Conservation (phyloP, 768 basidiomycete genomes). For the Pisolithus sp. region DNA sequence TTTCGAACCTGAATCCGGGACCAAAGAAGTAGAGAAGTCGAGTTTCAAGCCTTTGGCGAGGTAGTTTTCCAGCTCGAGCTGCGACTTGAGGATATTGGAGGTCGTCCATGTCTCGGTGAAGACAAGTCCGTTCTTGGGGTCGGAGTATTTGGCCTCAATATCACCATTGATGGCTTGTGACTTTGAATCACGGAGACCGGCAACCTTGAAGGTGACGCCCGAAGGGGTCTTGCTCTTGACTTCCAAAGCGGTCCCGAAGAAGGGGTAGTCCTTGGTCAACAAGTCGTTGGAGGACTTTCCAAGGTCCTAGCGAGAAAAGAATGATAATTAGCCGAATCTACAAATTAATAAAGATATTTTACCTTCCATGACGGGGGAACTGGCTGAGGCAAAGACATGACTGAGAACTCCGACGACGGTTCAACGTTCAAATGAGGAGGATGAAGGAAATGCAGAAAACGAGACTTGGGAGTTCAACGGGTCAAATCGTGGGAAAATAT, state of each 20-base stretch:
- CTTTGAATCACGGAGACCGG: slow-evolving; percentile 75
- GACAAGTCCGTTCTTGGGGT: slow-evolving; percentile 88
- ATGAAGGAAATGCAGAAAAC: slow-evolving; percentile 1
- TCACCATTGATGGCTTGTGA: slow-evolving; percentile 73
- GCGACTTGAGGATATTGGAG: slow-evolving; percentile 82
- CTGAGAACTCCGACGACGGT: slow-evolving; percentile 26
- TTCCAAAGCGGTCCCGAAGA: slow-evolving; percentile 66
- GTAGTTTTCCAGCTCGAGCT: slow-evolving; percentile 94
- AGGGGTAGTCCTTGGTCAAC: slow-evolving; percentile 86
- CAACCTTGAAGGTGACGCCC: slow-evolving; percentile 90
- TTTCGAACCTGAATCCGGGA: slow-evolving; percentile 84
- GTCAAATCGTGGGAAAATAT: slow-evolving; percentile 25
- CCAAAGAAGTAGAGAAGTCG: slow-evolving; percentile 76
- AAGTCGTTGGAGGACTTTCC: slow-evolving; percentile 98
- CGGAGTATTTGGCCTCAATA: slow-evolving; percentile 90
- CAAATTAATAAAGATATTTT: neutral
- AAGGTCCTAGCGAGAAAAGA: slow-evolving; percentile 54
- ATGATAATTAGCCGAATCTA: slow-evolving; percentile 1
- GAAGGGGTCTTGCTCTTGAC: slow-evolving; percentile 88
- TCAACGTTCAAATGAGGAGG: slow-evolving; percentile 4
- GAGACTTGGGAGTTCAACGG: slow-evolving; percentile 10
- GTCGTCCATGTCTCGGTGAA: slow-evolving; percentile 97
- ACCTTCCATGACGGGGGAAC: slow-evolving; percentile 98
- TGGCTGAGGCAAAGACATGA: slow-evolving; percentile 88
- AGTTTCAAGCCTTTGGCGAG: slow-evolving; percentile 97